Evolutionary conservation across 2,329 filamentous ascomycete genomes (phyloP).

Genomic region (Fusarium oxysporum): DNA sequence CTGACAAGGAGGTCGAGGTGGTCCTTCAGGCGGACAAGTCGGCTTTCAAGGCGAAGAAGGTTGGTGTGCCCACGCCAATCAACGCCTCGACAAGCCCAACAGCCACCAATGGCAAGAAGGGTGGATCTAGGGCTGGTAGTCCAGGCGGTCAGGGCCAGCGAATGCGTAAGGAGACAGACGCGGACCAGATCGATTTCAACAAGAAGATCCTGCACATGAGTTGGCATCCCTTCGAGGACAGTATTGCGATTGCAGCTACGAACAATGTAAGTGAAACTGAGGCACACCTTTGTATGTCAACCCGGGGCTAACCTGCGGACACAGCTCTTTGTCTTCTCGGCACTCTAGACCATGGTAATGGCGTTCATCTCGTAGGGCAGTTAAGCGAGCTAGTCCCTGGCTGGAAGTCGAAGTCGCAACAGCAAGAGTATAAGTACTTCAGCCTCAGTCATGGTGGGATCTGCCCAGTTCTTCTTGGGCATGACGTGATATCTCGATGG

Average conservation of each 20-base stretch:
- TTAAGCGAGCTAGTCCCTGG: slow-evolving; percentile 31
- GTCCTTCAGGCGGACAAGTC: slow-evolving; percentile 98
- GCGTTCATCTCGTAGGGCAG: slow-evolving; percentile 44
- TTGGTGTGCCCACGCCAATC: slow-evolving; percentile 96
- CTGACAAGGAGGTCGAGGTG: slow-evolving; percentile 95
- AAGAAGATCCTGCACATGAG: slow-evolving; percentile 99
- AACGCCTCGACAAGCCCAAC: slow-evolving; percentile 82
- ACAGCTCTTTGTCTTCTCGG: slow-evolving; percentile 83
- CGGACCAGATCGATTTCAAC: slow-evolving; percentile 99
- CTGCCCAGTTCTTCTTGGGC: slow-evolving; percentile 33
- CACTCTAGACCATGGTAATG: slow-evolving; percentile 64
- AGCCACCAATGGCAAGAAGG: slow-evolving; percentile 83
- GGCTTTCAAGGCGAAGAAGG: slow-evolving; percentile 99
- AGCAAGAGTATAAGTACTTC: slow-evolving; percentile 32
- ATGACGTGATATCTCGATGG: slow-evolving; percentile 33
- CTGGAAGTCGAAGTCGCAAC: slow-evolving; percentile 29
- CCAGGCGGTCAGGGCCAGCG: slow-evolving; percentile 86
- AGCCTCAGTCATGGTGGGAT: slow-evolving; percentile 29
- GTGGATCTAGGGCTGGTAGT: slow-evolving; percentile 86
- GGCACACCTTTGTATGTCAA: neutral
- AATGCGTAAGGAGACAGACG: slow-evolving; percentile 99
- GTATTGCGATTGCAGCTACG: slow-evolving; percentile 98
- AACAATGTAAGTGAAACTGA: slow-evolving; percentile 84
- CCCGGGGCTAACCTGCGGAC: slow-evolving; percentile 40
- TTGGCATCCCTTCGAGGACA: slow-evolving; percentile 99